phyloP scores from a whole-genome alignment of 768 basidiomycete species.

The Leccinum sublutescens region DNA sequence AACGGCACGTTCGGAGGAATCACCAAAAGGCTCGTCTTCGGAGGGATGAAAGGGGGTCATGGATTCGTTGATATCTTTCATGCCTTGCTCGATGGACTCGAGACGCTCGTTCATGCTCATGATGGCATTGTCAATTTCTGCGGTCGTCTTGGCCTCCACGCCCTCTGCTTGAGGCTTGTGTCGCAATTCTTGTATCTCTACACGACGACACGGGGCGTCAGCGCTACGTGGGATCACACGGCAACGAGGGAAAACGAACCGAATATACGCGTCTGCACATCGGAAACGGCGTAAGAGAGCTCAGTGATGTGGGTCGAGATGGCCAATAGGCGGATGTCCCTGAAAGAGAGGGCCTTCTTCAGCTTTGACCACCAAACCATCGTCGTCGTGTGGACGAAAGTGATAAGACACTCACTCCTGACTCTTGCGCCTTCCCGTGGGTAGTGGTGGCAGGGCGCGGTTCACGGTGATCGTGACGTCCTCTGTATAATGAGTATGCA shows the following conservation, averaged over 20 bases:
- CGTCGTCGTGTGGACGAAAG: slow-evolving; percentile 16
- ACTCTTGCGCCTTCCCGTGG: slow-evolving; percentile 54
- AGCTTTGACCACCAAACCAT: slow-evolving; percentile 28
- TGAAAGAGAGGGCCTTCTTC: slow-evolving; percentile 35
- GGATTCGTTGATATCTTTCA: slow-evolving; percentile 65
- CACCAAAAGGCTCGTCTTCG: slow-evolving; percentile 48
- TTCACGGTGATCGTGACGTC: slow-evolving; percentile 69
- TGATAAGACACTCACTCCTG: slow-evolving; percentile 59
- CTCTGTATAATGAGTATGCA: slow-evolving; percentile 44
- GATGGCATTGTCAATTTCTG: slow-evolving; percentile 77
- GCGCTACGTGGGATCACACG: slow-evolving; percentile 1
- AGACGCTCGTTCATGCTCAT: slow-evolving; percentile 77
- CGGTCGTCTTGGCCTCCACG: slow-evolving; percentile 54
- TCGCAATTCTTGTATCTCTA: slow-evolving; percentile 91
- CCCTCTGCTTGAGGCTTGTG: slow-evolving; percentile 74
- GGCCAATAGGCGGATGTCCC: slow-evolving; percentile 73
- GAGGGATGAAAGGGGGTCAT: slow-evolving; percentile 57
- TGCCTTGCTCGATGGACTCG: slow-evolving; percentile 67
- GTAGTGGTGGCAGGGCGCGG: slow-evolving; percentile 41
- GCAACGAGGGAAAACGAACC: slow-evolving; percentile 42
- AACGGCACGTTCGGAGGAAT: slow-evolving; percentile 36
- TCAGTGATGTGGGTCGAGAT: slow-evolving; percentile 86
- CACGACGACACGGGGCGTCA: slow-evolving; percentile 11
- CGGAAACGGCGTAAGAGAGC: slow-evolving; percentile 81
- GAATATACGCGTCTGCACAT: slow-evolving; percentile 89